These are phyloP conservation scores for Drechslerella coelobrocha DNA, from an alignment of 2,329 filamentous ascomycete species.

Conservation along the genomic window DNA sequence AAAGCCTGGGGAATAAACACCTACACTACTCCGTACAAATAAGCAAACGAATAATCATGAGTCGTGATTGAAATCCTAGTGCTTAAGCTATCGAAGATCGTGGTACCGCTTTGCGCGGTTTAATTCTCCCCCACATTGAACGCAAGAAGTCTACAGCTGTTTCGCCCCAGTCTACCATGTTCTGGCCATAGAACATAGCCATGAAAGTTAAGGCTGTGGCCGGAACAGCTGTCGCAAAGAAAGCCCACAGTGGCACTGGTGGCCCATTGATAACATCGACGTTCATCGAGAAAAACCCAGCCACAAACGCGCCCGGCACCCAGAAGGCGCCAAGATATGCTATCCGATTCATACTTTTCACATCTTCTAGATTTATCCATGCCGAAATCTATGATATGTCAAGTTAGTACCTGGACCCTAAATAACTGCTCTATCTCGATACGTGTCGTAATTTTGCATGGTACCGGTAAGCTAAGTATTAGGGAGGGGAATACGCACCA, in stretches of 20 bases:
- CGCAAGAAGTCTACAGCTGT: neutral
- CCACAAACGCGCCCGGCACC: constrained; percentile 4
- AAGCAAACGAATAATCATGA: no score
- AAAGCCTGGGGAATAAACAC: no score
- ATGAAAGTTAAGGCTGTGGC: constrained; percentile 5
- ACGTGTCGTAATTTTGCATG: neutral
- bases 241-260: constrained; percentile 10
- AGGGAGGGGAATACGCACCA: neutral
- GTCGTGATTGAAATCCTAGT: neutral
- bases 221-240: constrained; percentile 17
- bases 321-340: constrained; percentile 12
- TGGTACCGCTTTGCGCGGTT: neutral
- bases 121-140: constrained; percentile 2
- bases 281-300: constrained; percentile 18
- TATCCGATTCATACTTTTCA: constrained; percentile 10
- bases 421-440: neutral
- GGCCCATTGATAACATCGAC: constrained; percentile 3
- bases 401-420: neutral
- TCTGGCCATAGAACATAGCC: constrained; percentile 1
- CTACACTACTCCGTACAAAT: no score
- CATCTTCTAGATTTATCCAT: constrained; percentile 19
- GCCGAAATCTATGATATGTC: constrained; percentile 13
- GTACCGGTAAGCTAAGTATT: no score
- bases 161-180: neutral
- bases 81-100: neutral